Conservation (phyloP, 345 rosid genomes). For the Populus ilicifolia region DNA sequence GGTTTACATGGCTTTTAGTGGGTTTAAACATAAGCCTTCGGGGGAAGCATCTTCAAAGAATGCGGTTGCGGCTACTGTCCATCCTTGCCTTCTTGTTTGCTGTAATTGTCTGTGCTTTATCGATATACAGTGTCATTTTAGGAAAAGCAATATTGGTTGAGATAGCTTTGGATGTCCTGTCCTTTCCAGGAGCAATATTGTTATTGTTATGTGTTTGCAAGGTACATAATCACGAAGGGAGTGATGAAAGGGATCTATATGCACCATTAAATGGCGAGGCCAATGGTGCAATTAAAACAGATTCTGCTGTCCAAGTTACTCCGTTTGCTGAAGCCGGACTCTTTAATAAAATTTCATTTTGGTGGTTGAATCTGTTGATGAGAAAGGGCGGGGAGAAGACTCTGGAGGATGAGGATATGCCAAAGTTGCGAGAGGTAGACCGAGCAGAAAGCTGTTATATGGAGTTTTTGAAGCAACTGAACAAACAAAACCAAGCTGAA, state of each 20-base stretch:
- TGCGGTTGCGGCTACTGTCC: conserved; percentile 42
- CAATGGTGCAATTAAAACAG: conserved; percentile 25
- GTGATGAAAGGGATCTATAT: conserved; percentile 36
- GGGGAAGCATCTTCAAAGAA: conserved; percentile 31
- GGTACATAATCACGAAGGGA: conserved; percentile 27
- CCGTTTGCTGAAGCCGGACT: conserved; percentile 61
- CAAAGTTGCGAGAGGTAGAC: conserved; percentile 52
- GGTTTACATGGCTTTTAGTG: conserved; percentile 56
- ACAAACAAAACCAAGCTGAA: conserved; percentile 43
- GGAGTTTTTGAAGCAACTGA: conserved; percentile 46
- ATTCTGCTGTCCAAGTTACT: conserved; percentile 29
- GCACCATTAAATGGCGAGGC: conserved; percentile 51
- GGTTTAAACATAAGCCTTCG: conserved; percentile 45
- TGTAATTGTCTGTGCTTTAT: conserved; percentile 36
- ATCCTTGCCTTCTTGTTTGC: conserved; percentile 51
- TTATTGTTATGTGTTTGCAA: conserved; percentile 51
- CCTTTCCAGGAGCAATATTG: conserved; percentile 55
- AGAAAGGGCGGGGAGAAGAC: conserved; percentile 63
- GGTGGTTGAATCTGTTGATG: conserved; percentile 86
- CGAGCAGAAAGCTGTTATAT: conserved; percentile 69
- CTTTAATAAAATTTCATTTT: conserved; percentile 63
- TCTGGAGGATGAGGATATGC: conserved; percentile 68
- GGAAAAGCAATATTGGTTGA: conserved; percentile 19
- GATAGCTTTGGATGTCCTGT: conserved; percentile 45
- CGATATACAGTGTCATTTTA: conserved; percentile 37